These are phyloP conservation scores for Fusarium compactum DNA, from an alignment of 2,329 filamentous ascomycete genomes.

Conservation along the genomic window DNA sequence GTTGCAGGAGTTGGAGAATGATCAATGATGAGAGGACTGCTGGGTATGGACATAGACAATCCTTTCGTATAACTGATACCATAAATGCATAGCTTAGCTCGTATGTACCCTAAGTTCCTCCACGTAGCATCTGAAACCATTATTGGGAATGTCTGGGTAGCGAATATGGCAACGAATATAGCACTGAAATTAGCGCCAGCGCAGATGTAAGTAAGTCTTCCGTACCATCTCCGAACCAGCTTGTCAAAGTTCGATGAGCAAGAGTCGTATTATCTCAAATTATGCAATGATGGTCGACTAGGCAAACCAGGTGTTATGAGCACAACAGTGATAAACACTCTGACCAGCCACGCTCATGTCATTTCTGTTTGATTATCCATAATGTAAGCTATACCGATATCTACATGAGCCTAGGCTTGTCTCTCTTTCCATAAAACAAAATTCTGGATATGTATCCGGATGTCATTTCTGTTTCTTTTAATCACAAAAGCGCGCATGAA, in stretches of 20 bases:
- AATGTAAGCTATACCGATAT: slow-evolving; percentile 28
- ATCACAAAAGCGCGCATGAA: slow-evolving; percentile 28
- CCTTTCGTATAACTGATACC: background rate
- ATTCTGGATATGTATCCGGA: slow-evolving; percentile 13
- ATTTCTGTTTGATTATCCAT: slow-evolving; percentile 18
- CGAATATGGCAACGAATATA: background rate
- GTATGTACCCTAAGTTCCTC: background rate
- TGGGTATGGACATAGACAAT: too few species aligned
- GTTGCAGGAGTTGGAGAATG: slow-evolving; percentile 46
- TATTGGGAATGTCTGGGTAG: background rate
- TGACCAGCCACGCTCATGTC: background rate
- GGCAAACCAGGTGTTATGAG: background rate
- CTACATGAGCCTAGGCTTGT: slow-evolving; percentile 21
- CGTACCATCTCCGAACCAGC: background rate
- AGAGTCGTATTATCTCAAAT: background rate
- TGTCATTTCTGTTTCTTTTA: slow-evolving; percentile 38
- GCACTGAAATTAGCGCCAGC: too few species aligned
- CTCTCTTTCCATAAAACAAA: slow-evolving; percentile 2
- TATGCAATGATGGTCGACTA: background rate
- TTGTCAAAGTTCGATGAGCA: background rate
- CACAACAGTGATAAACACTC: background rate
- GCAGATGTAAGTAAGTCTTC: background rate
- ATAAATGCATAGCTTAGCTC: background rate
- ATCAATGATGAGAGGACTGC: slow-evolving; percentile 40
- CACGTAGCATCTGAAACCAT: background rate